Evolutionary conservation across 768 basidiomycete species (phyloP), one percentile per base, ranked within the genome.

Genomic region (Mycena rebaudengoi): DNA sequence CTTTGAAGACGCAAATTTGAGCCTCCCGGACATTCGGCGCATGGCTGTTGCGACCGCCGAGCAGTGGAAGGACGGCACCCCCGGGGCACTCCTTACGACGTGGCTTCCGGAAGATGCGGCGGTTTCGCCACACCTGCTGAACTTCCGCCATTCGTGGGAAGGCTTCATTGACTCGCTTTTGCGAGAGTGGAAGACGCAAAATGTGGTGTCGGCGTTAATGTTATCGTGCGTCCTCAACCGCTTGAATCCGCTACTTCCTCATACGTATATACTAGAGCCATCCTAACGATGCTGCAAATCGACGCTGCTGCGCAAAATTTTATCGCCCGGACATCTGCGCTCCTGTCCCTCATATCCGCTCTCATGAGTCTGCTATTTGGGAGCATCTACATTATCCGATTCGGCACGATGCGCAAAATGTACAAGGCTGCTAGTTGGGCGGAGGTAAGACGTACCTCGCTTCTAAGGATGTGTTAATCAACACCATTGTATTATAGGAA

Each of bases 341-440:
- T 88, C 8, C 72, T 87, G 26, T 87, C 87, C 1, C 76, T 89
- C 26, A 75, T 83, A 4, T 87, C 82, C 25, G 85, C 86, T 2
- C 69, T 88, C 51, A 84, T 88, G 82, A 87, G 86, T 67, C 72
- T 89, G 18, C 77, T 79, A 2, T 89, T 82, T 63, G 88, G 88
- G 0, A 87, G 87, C 65, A 77, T 87, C 35, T 89, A 85, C 69
- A 88, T 86, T 20, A 74, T 89, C 13, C 78, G 85, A 25, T 89
- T 89, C 49, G 84, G 84, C 12, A 84, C 81, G 0, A 88, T 89
- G 88, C 80, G 82, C 26, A 86, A 79, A 63, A 88, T 89, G 85
- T 78, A 84, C 70, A 83, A 83, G 60, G 88, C 88, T 7, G 81
- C 81, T 5, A 80, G 79, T 52, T 89, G 88, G 88, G 86, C 87